Conservation (phyloP, 1,284 basidiomycete species). For the Binderoboletus segoi region DNA sequence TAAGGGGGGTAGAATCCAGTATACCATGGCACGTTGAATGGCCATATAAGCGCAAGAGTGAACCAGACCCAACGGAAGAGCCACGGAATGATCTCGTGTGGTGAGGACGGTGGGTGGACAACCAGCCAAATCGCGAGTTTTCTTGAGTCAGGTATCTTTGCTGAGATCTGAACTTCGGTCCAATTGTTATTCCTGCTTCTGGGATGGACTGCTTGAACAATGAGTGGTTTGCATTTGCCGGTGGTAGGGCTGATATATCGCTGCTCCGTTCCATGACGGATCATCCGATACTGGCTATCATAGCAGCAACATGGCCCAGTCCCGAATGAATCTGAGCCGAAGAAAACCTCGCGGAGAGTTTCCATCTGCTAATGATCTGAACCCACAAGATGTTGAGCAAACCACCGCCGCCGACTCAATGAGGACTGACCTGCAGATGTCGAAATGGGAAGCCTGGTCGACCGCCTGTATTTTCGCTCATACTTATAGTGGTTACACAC, state of each 20-base stretch:
- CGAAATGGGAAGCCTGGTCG: background rate
- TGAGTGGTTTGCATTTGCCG: slow-evolving; percentile 26
- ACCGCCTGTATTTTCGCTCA: too few relatives aligned
- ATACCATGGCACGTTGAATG: slow-evolving; percentile 8
- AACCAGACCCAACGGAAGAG: slow-evolving; percentile 23
- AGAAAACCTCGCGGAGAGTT: too few relatives aligned
- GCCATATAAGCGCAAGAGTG: slow-evolving; percentile 19
- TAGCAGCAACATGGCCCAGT: slow-evolving; percentile 11
- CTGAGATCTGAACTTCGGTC: slow-evolving; percentile 4
- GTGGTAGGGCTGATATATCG: slow-evolving; percentile 27
- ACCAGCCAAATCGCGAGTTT: slow-evolving; percentile 17
- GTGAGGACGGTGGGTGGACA: background rate
- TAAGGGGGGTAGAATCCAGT: slow-evolving; percentile 18
- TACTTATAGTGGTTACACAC: slow-evolving; percentile 17
- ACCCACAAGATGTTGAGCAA: background rate
- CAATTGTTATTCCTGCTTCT: too few relatives aligned
- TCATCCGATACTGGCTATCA: slow-evolving; percentile 23
- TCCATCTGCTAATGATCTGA: slow-evolving; percentile 1
- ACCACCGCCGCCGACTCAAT: background rate
- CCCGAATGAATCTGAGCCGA: background rate
- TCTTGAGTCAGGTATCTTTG: background rate
- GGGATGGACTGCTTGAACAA: slow-evolving; percentile 27
- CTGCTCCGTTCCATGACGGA: background rate
- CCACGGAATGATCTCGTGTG: slow-evolving; percentile 13
- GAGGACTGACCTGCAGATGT: slow-evolving; percentile 14